A percentile compares a stretch with the other conserved stretches of the same genome.
phyloP scores from a whole-genome alignment of 176 grass and related monocot genomes.

The Eragrostis curvula region DNA sequence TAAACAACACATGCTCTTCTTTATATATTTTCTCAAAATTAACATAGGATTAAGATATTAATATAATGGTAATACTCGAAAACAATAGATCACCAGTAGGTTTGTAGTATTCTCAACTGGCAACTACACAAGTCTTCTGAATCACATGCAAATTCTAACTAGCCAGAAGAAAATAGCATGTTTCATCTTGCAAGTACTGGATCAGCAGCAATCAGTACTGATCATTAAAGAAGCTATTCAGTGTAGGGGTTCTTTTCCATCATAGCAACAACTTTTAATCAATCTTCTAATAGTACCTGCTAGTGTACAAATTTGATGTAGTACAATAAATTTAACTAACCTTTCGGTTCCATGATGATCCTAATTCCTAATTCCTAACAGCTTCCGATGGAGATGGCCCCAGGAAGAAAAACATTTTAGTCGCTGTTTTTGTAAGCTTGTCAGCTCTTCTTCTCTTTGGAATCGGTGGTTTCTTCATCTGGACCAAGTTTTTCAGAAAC shows the following conservation, averaged over 20 bases:
- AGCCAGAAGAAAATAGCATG: background rate
- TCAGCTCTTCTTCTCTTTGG: conserved; percentile 34
- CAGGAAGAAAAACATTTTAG: conserved; percentile 25
- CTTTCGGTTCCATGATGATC: background rate
- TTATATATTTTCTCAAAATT: background rate
- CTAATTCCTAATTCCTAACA: too few relatives aligned
- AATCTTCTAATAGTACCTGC: background rate
- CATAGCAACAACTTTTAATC: conserved; percentile 4
- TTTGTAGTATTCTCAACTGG: background rate
- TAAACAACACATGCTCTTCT: background rate
- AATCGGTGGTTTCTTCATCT: conserved; percentile 25
- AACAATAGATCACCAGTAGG: too few relatives aligned
- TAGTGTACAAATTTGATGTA: background rate
- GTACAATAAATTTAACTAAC: background rate
- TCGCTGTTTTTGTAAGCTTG: conserved; percentile 30
- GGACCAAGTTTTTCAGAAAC: conserved; percentile 44
- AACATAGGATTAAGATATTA: background rate
- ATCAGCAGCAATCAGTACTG: background rate
- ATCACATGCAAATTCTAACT: background rate
- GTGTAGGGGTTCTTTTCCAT: background rate
- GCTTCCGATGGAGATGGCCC: conserved; percentile 34
- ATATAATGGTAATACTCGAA: background rate
- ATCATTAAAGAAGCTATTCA: background rate
- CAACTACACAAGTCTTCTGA: conserved; percentile 5
- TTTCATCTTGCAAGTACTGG: background rate